phyloP scores from a whole-genome alignment of 257 asterid genomes.

The Haberlea rhodopensis region DNA sequence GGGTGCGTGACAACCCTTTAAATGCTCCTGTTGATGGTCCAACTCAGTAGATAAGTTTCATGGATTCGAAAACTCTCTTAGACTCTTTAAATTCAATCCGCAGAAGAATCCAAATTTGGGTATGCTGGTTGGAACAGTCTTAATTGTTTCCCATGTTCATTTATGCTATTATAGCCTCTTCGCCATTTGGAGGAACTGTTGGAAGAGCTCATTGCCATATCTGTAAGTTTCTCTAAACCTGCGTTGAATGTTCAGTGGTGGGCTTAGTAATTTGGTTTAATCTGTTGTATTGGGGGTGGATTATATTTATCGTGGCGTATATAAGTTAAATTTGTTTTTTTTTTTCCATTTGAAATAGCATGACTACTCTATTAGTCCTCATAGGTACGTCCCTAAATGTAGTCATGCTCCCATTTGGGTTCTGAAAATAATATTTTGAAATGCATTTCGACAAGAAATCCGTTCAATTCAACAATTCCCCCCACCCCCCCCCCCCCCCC shows the following conservation, averaged over 20 bases:
- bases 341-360: no score
- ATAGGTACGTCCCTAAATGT: no score
- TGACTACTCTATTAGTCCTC: no score
- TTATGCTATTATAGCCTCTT: conserved; percentile 58
- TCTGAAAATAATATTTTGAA: background rate
- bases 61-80: background rate
- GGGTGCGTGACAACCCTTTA: conserved; percentile 90
- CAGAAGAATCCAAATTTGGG: background rate
- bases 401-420: no score
- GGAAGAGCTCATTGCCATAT: conserved; percentile 72
- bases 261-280: no score
- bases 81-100: background rate
- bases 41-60: conserved; percentile 84
- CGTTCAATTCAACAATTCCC: background rate
- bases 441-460: background rate
- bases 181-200: conserved; percentile 89
- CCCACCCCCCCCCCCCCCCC: no score
- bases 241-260: no score
- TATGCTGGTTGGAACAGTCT: background rate
- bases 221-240: no score
- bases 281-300: no score
- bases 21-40: conserved; percentile 98
- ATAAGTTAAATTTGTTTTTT: no score
- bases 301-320: no score
- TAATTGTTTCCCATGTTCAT: conserved; percentile 10